Base-by-base conservation (phyloP, 2,329 filamentous ascomycete species). In the Beauveria bassiana region DNA sequence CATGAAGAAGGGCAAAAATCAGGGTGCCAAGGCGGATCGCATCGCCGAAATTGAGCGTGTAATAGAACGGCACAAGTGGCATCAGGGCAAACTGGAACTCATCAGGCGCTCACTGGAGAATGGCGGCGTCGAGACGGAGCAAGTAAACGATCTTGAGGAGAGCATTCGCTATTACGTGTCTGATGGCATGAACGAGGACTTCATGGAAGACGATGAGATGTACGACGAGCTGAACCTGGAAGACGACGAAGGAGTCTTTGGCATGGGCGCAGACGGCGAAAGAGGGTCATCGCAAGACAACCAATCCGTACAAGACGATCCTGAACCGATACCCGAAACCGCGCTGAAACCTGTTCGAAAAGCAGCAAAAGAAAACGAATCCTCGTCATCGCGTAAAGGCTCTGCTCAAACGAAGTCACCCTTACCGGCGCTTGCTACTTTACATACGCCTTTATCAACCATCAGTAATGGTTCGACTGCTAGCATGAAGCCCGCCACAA, bases 61-160 rank as follows among this genome's bases (percentile, higher is more conserved):
- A 69, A 91, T 93, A 68, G 95, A 99, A 73, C 86, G 89, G 68
- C 93, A 98, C 80, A 97, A 96, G 76, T 98, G 91, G 90, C 95
- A 99, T 72, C 90, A 96, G 71, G 86, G 86, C 66, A 96, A 96
- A 73, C 81, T 99, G 65, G 95, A 99, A 76, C 81, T 98, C 62
- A 86, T 98, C 70, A 86, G 93, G 69, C 86, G 95, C 67, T 90
- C 91, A 31, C 78, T 99, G 66, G 93, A 98, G 72, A 99, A 99
- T 71, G 93, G 92, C 62, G 91, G 88, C 65, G 85, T 98, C 67
- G 93, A 98, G 62, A 83, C 88, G 22, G 90, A 93, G 5, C 87
- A 95, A 72, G 93, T 99, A 67, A 88, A 86, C 65, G 90, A 95
- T 2, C 79, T 98, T 59, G 91, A 97, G 73, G 93, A 98, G 68